These are phyloP conservation scores for Primulina tabacum DNA, from an alignment of 257 asterid species.

Conservation along the genomic window DNA sequence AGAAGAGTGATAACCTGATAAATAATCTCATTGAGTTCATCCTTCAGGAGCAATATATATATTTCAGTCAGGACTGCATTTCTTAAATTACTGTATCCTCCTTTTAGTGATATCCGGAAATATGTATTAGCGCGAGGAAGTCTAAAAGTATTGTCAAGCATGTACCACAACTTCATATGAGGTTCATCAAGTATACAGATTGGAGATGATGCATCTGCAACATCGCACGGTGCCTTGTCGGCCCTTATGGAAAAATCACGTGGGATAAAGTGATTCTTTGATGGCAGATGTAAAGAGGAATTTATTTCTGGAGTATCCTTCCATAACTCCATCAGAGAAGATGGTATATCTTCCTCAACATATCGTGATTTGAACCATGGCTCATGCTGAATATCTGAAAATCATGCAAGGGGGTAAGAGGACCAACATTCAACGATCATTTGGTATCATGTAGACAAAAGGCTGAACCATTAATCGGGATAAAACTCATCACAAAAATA, in stretches of 20 bases:
- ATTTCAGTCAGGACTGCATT: conserved; percentile 76
- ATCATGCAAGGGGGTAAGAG: conserved; percentile 17
- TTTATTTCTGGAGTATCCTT: conserved; percentile 70
- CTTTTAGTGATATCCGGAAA: conserved; percentile 83
- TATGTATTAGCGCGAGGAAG: conserved; percentile 96
- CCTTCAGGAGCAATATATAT: conserved; percentile 79
- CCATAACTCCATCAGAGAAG: conserved; percentile 70
- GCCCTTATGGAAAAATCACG: conserved; percentile 73
- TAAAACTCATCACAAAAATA: not conserved
- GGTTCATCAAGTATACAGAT: conserved; percentile 83
- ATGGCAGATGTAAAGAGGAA: conserved; percentile 66
- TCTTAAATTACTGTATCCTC: conserved; percentile 67
- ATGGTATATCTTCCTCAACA: conserved; percentile 79
- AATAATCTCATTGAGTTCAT: conserved; percentile 88
- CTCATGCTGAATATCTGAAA: conserved; percentile 74
- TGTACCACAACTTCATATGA: conserved; percentile 83
- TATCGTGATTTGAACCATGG: conserved; percentile 96
- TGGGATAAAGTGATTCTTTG: conserved; percentile 84
- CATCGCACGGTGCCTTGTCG: conserved; percentile 40
- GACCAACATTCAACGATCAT: conserved; percentile 16
- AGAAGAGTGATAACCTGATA: conserved; percentile 67
- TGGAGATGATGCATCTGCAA: conserved; percentile 51
- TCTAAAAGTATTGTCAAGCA: conserved; percentile 77
- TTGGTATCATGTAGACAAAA: conserved; percentile 17
- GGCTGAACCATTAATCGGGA: conserved; percentile 2